Percentiles rank a stretch among this genome's conserved stretches.
These are phyloP conservation scores for Heliamphora pulchella DNA, from an alignment of 179 eudicot species.

Conservation along the genomic window DNA sequence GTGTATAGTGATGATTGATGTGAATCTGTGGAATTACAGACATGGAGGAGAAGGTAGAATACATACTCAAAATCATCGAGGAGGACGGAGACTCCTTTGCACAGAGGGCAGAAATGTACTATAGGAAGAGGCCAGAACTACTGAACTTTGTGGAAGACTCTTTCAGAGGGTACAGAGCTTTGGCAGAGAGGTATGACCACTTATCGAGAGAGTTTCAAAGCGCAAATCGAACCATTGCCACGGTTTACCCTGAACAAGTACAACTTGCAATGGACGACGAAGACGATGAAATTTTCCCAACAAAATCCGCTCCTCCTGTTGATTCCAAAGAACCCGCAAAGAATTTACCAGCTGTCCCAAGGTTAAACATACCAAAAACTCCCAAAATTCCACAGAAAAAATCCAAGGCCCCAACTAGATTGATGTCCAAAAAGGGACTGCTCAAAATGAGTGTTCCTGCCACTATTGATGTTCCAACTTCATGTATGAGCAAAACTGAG, in stretches of 20 bases:
- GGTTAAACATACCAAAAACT: conserved; percentile 34
- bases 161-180: conserved; percentile 32
- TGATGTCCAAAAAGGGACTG: conserved; percentile 48
- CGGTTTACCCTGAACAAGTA: conserved; percentile 70
- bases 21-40: conserved; percentile 33
- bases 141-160: conserved; percentile 40
- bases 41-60: conserved; percentile 56
- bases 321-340: conserved; percentile 20
- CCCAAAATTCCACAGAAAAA: conserved; percentile 29
- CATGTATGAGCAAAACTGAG: conserved; percentile 53
- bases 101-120: conserved; percentile 49
- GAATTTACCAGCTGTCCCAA: conserved; percentile 33
- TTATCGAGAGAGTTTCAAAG: conserved; percentile 74
- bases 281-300: conserved; percentile 40
- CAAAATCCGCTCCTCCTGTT: conserved; percentile 26
- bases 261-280: conserved; percentile 52
- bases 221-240: conserved; percentile 83
- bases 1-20: neutral
- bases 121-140: conserved; percentile 45
- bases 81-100: conserved; percentile 54
- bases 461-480: conserved; percentile 18
- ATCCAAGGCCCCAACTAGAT: conserved; percentile 28
- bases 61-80: conserved; percentile 36
- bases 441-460: conserved; percentile 28
- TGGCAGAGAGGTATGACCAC: conserved; percentile 51